Evolutionary conservation across 805 yeast species (phyloP).

Genomic region (Ogataea haglerorum): DNA sequence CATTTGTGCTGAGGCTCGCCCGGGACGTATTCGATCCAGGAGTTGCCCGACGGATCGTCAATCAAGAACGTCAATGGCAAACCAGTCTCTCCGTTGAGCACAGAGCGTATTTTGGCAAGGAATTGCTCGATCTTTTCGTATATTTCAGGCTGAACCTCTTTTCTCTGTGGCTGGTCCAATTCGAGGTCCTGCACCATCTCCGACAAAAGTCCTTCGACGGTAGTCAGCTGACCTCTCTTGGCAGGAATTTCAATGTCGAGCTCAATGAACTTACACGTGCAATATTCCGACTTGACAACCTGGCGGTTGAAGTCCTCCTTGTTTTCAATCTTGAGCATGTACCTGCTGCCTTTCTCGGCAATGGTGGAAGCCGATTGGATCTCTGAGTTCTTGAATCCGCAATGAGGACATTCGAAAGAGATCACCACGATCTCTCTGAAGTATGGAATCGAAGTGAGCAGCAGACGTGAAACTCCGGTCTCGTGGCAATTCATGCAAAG

Average conservation of each 20-base stretch:
- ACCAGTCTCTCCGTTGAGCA: conserved; percentile 62
- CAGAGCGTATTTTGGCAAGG: conserved; percentile 54
- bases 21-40: conserved; percentile 89
- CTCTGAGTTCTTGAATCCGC: conserved; percentile 87
- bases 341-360: conserved; percentile 82
- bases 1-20: conserved; percentile 88
- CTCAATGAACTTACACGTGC: conserved; percentile 74
- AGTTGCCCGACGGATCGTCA: conserved; percentile 96
- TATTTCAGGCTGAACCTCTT: conserved; percentile 67
- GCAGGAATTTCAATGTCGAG: conserved; percentile 94
- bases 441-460: conserved; percentile 86
- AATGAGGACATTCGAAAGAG: conserved; percentile 96
- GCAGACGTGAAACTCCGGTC: conserved; percentile 76
- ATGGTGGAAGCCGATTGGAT: conserved; percentile 94
- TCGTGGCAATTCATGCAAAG: conserved; percentile 94
- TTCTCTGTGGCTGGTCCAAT: conserved; percentile 78
- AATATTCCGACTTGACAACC: conserved; percentile 86
- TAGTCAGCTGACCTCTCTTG: conserved; percentile 88
- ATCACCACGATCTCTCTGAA: conserved; percentile 87
- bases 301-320: conserved; percentile 81
- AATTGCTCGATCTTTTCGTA: conserved; percentile 73
- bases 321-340: conserved; percentile 62
- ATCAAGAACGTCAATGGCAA: conserved; percentile 74
- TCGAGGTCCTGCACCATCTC: conserved; percentile 82
- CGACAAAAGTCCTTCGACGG: conserved; percentile 80